These are phyloP conservation scores for Trichoderma gracile DNA, from an alignment of 2,329 filamentous ascomycete genomes.

Conservation along the genomic window DNA sequence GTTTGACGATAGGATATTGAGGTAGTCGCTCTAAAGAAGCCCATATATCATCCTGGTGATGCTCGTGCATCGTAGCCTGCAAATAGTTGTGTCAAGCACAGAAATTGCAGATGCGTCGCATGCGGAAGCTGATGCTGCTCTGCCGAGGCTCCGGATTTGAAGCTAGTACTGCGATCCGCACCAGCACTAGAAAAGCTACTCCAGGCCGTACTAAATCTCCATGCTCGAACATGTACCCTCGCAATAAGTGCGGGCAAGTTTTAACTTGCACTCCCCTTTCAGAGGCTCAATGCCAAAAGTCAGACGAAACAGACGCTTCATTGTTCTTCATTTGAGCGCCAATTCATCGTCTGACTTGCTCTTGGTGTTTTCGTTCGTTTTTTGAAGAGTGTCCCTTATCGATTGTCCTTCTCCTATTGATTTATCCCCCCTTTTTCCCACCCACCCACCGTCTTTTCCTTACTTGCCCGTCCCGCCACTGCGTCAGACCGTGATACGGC, in stretches of 20 bases:
- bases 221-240: not conserved
- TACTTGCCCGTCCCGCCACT: not conserved
- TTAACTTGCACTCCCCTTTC: not conserved
- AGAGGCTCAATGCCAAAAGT: conserved; percentile 3
- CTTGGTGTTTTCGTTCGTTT: no score
- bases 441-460: no score
- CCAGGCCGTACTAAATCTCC: not conserved
- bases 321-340: no score
- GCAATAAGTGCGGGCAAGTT: not conserved
- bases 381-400: not conserved
- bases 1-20: not conserved
- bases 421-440: not conserved
- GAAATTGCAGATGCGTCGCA: not conserved
- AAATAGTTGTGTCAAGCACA: not conserved
- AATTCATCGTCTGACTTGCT: no score
- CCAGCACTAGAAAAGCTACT: not conserved
- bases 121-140: not conserved
- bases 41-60: not conserved
- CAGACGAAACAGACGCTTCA: not conserved
- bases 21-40: not conserved
- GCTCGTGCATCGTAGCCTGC: conserved; percentile 1
- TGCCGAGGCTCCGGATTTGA: conserved; percentile 18
- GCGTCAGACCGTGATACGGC: not conserved
- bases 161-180: not conserved
- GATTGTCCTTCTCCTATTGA: not conserved